A percentile compares a stretch with the other conserved stretches of the same genome.
These are phyloP conservation scores for Astragalus glycyphyllos DNA, from an alignment of 306 rosid species.

Conservation along the genomic window DNA sequence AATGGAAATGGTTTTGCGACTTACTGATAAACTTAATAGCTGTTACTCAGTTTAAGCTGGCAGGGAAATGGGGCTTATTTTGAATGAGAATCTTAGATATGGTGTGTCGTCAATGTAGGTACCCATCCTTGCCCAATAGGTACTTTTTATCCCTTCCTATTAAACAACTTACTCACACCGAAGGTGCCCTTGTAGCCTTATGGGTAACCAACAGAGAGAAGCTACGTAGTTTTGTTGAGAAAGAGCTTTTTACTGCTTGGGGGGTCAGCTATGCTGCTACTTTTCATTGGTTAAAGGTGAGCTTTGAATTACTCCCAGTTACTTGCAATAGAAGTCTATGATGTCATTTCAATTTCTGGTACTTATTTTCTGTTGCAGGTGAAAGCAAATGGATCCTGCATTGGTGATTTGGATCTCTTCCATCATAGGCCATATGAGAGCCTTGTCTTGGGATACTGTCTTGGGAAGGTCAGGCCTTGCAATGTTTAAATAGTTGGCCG, in stretches of 20 bases:
- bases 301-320: slow-evolving; percentile 30
- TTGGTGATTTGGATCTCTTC: slow-evolving; percentile 82
- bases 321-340: slow-evolving; percentile 19
- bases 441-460: slow-evolving; percentile 75
- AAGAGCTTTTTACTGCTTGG: slow-evolving; percentile 89
- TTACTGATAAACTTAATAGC: slow-evolving; percentile 7
- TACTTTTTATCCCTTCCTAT: slow-evolving; percentile 81
- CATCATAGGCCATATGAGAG: slow-evolving; percentile 95
- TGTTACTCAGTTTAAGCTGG: slow-evolving; percentile 27
- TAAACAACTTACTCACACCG: slow-evolving; percentile 70
- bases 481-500: slow-evolving; percentile 29
- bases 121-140: slow-evolving; percentile 81
- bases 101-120: slow-evolving; percentile 59
- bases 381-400: slow-evolving; percentile 76
- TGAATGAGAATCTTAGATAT: not conserved
- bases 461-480: slow-evolving; percentile 60
- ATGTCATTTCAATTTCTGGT: slow-evolving; percentile 40
- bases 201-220: slow-evolving; percentile 99
- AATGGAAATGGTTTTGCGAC: not conserved
- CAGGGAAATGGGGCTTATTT: slow-evolving; percentile 20
- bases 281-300: slow-evolving; percentile 92
- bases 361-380: slow-evolving; percentile 58
- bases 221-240: slow-evolving; percentile 75
- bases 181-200: slow-evolving; percentile 85
- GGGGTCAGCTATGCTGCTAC: slow-evolving; percentile 74